These are phyloP conservation scores for Haberlea rhodopensis DNA, from an alignment of 257 asterid genomes.

Conservation along the genomic window DNA sequence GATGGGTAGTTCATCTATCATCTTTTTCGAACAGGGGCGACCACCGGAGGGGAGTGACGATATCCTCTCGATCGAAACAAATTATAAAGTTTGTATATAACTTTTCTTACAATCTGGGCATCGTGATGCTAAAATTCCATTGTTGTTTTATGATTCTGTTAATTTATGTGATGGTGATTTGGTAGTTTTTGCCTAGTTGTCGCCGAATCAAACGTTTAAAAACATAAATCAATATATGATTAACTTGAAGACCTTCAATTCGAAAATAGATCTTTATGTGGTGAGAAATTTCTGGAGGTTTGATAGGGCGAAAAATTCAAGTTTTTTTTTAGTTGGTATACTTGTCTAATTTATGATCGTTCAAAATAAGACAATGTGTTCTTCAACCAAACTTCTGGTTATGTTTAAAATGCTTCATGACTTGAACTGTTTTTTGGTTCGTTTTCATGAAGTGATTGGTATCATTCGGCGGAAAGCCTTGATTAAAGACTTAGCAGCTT, in stretches of 20 bases:
- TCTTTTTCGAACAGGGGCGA: too few relatives aligned
- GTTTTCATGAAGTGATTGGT: constrained; percentile 66
- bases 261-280: neutral
- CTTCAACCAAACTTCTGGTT: neutral
- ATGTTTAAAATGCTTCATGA: constrained; percentile 10
- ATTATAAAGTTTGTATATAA: too few relatives aligned
- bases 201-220: too few relatives aligned
- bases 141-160: neutral
- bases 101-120: too few relatives aligned
- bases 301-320: neutral
- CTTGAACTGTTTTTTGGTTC: constrained; percentile 17
- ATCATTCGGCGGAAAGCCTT: constrained; percentile 82
- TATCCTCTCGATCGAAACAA: too few relatives aligned
- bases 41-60: too few relatives aligned
- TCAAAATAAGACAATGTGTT: neutral
- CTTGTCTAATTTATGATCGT: constrained; percentile 1
- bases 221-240: neutral
- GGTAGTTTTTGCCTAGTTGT: neutral
- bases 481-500: constrained; percentile 84
- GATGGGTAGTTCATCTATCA: too few relatives aligned
- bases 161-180: neutral
- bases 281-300: neutral
- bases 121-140: too few relatives aligned
- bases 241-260: neutral
- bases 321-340: constrained; percentile 3